These are phyloP conservation scores for Basidiobolus meristosporus DNA, from an alignment of 371 early-diverging fungal species.

Conservation along the genomic window DNA sequence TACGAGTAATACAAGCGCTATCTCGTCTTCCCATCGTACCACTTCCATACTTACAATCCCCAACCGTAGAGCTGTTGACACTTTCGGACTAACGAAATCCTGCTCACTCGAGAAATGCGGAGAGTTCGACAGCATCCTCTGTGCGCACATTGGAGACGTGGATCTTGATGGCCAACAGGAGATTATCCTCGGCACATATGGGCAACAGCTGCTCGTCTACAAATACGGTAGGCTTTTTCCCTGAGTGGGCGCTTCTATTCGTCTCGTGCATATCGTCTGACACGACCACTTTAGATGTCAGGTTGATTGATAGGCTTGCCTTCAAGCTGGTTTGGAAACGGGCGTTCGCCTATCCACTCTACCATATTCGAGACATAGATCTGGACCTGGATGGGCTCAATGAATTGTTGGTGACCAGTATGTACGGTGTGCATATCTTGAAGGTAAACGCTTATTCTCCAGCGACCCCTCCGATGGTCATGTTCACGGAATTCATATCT, in stretches of 20 bases:
- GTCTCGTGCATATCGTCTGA: too few relatives aligned
- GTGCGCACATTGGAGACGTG: not conserved
- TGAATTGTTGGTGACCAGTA: conserved; percentile 1
- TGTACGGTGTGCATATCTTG: conserved; percentile 1
- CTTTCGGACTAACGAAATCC: too few relatives aligned
- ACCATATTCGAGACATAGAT: conserved; percentile 1
- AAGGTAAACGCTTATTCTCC: conserved; percentile 1
- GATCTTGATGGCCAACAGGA: conserved; percentile 1
- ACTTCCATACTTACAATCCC: too few relatives aligned
- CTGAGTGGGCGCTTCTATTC: too few relatives aligned
- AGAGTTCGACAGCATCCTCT: not conserved
- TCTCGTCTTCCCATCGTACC: too few relatives aligned
- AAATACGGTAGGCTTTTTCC: conserved; percentile 1
- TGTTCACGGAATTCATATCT: not conserved
- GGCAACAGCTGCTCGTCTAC: conserved; percentile 1
- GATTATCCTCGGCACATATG: conserved; percentile 1
- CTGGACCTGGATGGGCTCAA: conserved; percentile 3
- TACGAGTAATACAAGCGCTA: too few relatives aligned
- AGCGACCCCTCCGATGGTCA: too few relatives aligned
- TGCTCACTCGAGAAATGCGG: too few relatives aligned
- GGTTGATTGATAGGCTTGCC: not conserved
- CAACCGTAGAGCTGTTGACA: too few relatives aligned
- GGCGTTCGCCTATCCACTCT: conserved; percentile 1
- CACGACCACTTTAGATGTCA: not conserved
- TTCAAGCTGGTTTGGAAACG: not conserved